Conservation (phyloP, 495 filamentous ascomycete species). For the Penicillium cataractarum region DNA sequence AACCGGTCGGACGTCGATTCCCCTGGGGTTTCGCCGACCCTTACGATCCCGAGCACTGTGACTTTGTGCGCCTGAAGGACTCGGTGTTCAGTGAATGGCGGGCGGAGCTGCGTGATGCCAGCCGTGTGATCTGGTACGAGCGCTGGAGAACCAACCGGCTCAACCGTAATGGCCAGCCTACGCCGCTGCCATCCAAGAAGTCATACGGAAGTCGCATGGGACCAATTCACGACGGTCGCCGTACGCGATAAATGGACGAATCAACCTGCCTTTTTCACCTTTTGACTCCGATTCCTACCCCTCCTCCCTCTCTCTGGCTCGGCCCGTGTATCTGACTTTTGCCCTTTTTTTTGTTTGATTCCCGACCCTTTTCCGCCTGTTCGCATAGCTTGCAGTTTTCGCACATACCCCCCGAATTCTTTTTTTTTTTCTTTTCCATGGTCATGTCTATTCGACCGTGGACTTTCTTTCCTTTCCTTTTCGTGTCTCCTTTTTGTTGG, state of each 20-base stretch:
- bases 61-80: constrained; percentile 89
- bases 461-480: constrained; percentile 31
- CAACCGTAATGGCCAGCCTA: constrained; percentile 42
- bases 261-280: background rate
- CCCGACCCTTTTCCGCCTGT: constrained; percentile 25
- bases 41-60: constrained; percentile 87
- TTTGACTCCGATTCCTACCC: background rate
- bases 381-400: constrained; percentile 35
- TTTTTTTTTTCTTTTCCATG: constrained; percentile 22
- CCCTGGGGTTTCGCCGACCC: constrained; percentile 98
- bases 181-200: constrained; percentile 27
- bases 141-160: constrained; percentile 84
- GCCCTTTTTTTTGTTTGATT: constrained; percentile 6
- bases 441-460: constrained; percentile 25
- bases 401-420: constrained; percentile 28
- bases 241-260: constrained; percentile 32
- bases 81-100: constrained; percentile 93
- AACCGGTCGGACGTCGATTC: constrained; percentile 76
- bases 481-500: constrained; percentile 20
- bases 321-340: constrained; percentile 5
- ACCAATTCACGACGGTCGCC: constrained; percentile 36
- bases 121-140: constrained; percentile 93
- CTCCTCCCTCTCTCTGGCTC: background rate
- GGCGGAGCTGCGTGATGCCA: constrained; percentile 85
- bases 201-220: constrained; percentile 38